Evolutionary conservation across 2,329 filamentous ascomycete genomes (phyloP).

Genomic region (Aspergillus sp.): DNA sequence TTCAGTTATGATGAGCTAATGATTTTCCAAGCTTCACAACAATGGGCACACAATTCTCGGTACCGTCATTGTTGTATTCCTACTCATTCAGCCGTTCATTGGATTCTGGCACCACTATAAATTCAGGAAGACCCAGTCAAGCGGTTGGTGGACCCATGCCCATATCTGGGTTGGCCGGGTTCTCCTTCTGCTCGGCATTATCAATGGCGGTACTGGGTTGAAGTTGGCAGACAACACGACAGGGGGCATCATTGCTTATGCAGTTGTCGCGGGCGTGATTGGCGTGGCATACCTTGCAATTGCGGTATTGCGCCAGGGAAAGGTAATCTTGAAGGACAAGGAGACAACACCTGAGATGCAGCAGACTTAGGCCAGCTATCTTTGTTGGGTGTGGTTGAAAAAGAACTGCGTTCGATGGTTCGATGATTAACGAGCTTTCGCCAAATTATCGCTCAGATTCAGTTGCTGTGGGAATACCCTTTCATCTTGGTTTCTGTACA

Average conservation of each 20-base stretch:
- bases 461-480: neutral
- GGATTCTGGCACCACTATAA: slow-evolving; percentile 33
- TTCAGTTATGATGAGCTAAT: neutral
- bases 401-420: neutral
- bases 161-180: slow-evolving; percentile 52
- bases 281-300: slow-evolving; percentile 12
- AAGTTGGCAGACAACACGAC: slow-evolving; percentile 44
- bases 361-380: neutral
- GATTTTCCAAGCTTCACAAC: slow-evolving; percentile 20
- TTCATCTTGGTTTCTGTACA: neutral
- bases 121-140: slow-evolving; percentile 26
- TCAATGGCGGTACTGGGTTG: slow-evolving; percentile 57
- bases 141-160: slow-evolving; percentile 16
- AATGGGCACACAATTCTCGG: slow-evolving; percentile 36
- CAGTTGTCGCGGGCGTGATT: slow-evolving; percentile 16
- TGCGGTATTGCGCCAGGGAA: slow-evolving; percentile 5
- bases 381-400: neutral
- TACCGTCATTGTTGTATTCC: slow-evolving; percentile 31
- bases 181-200: slow-evolving; percentile 53
- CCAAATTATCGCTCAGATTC: neutral
- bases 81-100: slow-evolving; percentile 36
- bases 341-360: slow-evolving; percentile 4
- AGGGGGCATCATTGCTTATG: slow-evolving; percentile 20
- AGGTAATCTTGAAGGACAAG: slow-evolving; percentile 11
- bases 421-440: neutral